Conservation (phyloP, 306 rosid species). For the Glycyrrhiza uralensis region DNA sequence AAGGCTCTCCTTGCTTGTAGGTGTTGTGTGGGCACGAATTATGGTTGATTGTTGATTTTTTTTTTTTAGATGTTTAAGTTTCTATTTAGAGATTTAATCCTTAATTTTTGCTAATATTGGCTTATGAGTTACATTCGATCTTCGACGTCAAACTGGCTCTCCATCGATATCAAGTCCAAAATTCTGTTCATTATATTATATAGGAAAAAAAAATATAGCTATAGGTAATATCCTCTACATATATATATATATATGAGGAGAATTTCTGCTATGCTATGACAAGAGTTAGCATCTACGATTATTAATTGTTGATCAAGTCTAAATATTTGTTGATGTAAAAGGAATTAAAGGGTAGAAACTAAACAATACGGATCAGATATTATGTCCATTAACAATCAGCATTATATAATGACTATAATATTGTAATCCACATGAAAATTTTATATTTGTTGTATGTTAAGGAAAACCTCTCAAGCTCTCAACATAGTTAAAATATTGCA, state of each 20-base stretch:
- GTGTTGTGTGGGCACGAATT: constrained; percentile 37
- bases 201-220: too few relatives aligned
- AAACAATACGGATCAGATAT: too few relatives aligned
- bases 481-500: background rate
- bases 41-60: background rate
- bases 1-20: constrained; percentile 73
- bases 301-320: too few relatives aligned
- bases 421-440: background rate
- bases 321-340: background rate
- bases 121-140: background rate
- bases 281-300: too few relatives aligned
- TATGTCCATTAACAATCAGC: background rate
- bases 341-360: too few relatives aligned
- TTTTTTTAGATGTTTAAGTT: background rate
- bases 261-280: background rate
- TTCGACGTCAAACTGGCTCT: too few relatives aligned
- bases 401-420: too few relatives aligned
- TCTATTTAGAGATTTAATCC: constrained; percentile 18
- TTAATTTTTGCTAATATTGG: background rate
- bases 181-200: background rate
- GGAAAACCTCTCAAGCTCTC: too few relatives aligned
- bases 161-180: background rate
- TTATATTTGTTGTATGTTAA: background rate
- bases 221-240: background rate
- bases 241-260: too few relatives aligned